phyloP scores from a whole-genome alignment of 768 basidiomycete genomes.

The Leccinum arenicola region DNA sequence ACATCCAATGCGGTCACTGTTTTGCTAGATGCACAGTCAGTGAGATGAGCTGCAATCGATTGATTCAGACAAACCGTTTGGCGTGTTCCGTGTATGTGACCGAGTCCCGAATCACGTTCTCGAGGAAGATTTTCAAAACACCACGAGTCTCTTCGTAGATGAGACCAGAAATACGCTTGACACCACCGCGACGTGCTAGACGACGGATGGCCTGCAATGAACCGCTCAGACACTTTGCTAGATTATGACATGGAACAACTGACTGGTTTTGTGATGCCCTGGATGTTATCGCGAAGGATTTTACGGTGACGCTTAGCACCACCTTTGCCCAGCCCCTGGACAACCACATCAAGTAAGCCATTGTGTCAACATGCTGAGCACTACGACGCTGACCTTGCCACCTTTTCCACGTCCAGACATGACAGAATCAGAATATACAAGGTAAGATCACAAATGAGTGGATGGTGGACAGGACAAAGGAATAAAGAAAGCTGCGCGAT shows the following conservation, averaged over 20 bases:
- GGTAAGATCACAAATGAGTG: background rate
- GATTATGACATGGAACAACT: background rate
- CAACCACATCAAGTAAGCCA: background rate
- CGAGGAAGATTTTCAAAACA: constrained; percentile 86
- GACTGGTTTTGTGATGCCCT: constrained; percentile 40
- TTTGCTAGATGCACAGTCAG: constrained; percentile 37
- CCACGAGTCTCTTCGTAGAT: constrained; percentile 90
- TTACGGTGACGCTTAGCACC: constrained; percentile 83
- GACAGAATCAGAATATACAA: constrained; percentile 1
- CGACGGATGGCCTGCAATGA: constrained; percentile 52
- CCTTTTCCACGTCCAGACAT: constrained; percentile 90
- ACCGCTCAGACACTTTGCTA: background rate
- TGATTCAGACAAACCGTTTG: constrained; percentile 45
- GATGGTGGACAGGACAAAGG: background rate
- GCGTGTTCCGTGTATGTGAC: constrained; percentile 94
- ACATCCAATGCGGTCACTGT: constrained; percentile 86
- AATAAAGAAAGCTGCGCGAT: background rate
- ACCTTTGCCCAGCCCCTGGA: constrained; percentile 77
- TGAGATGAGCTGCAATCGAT: background rate
- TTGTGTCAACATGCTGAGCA: background rate
- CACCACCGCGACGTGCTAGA: constrained; percentile 85
- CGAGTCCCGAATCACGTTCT: constrained; percentile 80
- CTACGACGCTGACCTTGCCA: constrained; percentile 48
- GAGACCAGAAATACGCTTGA: constrained; percentile 82
- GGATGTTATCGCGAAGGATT: constrained; percentile 75